Evolutionary conservation across 371 early-diverging fungal genomes (phyloP).

Genomic region (Mucor irregularis): DNA sequence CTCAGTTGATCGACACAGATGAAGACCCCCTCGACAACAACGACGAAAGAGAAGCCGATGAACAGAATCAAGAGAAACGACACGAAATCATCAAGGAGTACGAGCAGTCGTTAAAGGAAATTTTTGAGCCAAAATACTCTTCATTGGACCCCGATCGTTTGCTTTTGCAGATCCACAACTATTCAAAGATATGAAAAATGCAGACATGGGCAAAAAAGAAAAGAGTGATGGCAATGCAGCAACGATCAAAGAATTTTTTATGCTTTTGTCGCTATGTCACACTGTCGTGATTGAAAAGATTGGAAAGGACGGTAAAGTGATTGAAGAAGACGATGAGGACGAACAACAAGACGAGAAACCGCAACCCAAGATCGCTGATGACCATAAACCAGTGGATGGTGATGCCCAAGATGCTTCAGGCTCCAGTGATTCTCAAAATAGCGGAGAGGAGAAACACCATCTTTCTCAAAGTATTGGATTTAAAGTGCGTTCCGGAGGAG

Average conservation of each 20-base stretch:
- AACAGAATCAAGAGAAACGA: slow-evolving; percentile 19
- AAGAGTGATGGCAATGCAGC: not conserved
- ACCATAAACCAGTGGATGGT: too few species aligned
- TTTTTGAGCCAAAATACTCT: slow-evolving; percentile 76
- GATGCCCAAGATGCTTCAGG: too few species aligned
- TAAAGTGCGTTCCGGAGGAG: slow-evolving; percentile 3
- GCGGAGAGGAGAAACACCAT: too few species aligned
- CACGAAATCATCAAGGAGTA: slow-evolving; percentile 56
- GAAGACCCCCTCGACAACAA: slow-evolving; percentile 6
- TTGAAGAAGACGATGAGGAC: slow-evolving; percentile 29
- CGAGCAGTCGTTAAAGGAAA: slow-evolving; percentile 54
- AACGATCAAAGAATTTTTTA: slow-evolving; percentile 71
- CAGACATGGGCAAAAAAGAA: not conserved
- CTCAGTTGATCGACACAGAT: not conserved
- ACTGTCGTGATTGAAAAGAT: slow-evolving; percentile 85
- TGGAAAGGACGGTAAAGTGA: slow-evolving; percentile 55
- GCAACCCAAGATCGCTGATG: slow-evolving; percentile 12
- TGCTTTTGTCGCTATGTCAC: slow-evolving; percentile 89
- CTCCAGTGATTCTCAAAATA: too few species aligned
- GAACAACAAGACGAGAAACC: slow-evolving; percentile 15
- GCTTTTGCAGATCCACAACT: slow-evolving; percentile 86
- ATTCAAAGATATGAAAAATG: slow-evolving; percentile 61
- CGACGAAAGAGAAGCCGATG: slow-evolving; percentile 7
- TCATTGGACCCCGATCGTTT: slow-evolving; percentile 63
- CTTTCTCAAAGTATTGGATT: too few species aligned